Evolutionary conservation across 495 filamentous ascomycete species (phyloP).

Genomic region (Annulohypoxylon stygium): DNA sequence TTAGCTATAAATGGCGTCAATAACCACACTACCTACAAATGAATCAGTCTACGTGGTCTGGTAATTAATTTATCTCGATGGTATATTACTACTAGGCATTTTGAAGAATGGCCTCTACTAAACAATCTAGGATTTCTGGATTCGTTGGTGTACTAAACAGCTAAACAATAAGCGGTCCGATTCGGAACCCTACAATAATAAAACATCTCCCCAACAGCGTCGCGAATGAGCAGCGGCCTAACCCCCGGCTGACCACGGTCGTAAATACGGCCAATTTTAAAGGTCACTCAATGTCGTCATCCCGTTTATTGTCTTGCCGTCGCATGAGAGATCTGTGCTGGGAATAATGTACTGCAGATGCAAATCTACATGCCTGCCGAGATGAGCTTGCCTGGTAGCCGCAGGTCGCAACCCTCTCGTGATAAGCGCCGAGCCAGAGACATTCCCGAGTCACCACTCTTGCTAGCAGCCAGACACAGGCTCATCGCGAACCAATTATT

Average conservation of each 20-base stretch:
- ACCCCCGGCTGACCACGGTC: slow-evolving; percentile 14
- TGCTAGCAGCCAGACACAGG: neutral
- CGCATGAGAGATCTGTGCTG: slow-evolving; percentile 42
- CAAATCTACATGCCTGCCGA: slow-evolving; percentile 27
- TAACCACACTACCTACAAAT: neutral
- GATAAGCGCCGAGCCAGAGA: slow-evolving; percentile 37
- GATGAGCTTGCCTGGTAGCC: slow-evolving; percentile 17
- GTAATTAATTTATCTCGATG: neutral
- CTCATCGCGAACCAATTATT: slow-evolving; percentile 28
- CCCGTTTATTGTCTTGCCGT: slow-evolving; percentile 25
- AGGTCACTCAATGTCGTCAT: slow-evolving; percentile 32
- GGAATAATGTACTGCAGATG: slow-evolving; percentile 14
- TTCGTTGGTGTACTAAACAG: neutral
- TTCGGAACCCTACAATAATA: neutral
- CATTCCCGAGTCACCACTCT: slow-evolving; percentile 14
- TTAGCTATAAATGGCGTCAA: neutral
- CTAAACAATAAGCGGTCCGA: slow-evolving; percentile 24
- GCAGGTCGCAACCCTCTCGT: slow-evolving; percentile 22
- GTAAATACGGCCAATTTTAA: slow-evolving; percentile 24
- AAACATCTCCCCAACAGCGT: neutral
- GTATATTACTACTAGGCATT: neutral
- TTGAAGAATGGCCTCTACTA: neutral
- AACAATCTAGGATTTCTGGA: neutral
- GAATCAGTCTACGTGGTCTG: neutral
- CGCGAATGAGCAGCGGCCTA: neutral